Evolutionary conservation across 2,329 filamentous ascomycete genomes (phyloP), one percentile per base, ranked within the genome.

Genomic region (Claviceps cyperi): DNA sequence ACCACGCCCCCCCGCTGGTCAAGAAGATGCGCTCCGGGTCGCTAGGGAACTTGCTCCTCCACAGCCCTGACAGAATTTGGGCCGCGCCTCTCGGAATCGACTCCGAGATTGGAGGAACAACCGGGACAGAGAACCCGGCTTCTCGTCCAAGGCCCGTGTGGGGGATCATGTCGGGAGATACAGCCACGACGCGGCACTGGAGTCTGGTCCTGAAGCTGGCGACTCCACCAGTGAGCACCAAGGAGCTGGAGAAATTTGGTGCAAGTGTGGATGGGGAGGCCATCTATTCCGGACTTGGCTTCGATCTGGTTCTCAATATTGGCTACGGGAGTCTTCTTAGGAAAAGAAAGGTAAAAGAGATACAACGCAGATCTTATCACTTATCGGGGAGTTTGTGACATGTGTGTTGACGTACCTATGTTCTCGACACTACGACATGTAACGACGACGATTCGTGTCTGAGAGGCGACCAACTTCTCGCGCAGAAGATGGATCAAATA

Each of bases 1-100:
- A 77, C 73, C 73, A 78, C 62, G 77, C 73, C 1, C 74, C 74
- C 74, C 73, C 76, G 55, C 73, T 76, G 0, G 74, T 77, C 44
- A 78, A 55, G 58, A 77, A 77, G 49, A 77, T 73, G 47, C 68
- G 67, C 17, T 77, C 70, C 0, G 68, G 69, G 38, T 78, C 72
- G 24, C 70, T 65, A 1, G 74, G 74, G 40, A 77, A 63, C 53
- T 76, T 72, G 17, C 66, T 62, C 2, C 66, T 58, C 0, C 63
- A 67, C 28, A 76, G 64, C 0, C 73, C 74, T 1, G 60, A 58
- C 14, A 74, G 60, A 1, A 77, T 64, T 50, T 63, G 76, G 19
- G 60, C 55, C 0, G 71, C 74, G 11, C 73, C 74, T 60, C 75
- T 67, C 2, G 68, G 57, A 1, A 76, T 55, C 0, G 64, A 61